Base-by-base conservation (phyloP, 2,329 filamentous ascomycete genomes). In the Fusarium domesticum region DNA sequence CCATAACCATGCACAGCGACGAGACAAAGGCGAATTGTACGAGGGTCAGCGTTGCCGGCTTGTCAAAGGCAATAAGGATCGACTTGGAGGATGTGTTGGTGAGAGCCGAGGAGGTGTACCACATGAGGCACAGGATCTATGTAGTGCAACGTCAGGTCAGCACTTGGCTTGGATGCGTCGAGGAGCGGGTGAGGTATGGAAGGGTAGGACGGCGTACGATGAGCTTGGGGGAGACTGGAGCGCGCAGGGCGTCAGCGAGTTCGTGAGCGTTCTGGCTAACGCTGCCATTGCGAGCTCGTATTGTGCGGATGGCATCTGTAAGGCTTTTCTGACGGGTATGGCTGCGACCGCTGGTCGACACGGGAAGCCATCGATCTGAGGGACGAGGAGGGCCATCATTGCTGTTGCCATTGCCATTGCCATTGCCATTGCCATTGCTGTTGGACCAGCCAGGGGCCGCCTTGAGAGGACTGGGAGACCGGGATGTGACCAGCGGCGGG, bases 61-160 rank as follows among this genome's bases (percentile, higher is more conserved):
- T 93, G 46, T 88, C 83, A 55, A 96, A 89, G 34, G 89, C 87
- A 56, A 89, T 96, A 50, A 97, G 76, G 62, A 98, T 98, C 15
- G 92, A 88, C 71, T 98, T 98, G 40, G 93, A 96, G 18, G 93
- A 97, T 2, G 93, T 96, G 66, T 97, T 98, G 50, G 93, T 96
- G 57, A 97, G 74, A 51, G 95, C 93, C 34, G 92, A 97, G 18
- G 91, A 95, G 65, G 87, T 80, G 73, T 97, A 98, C 93, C 93
- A 97, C 62, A 92, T 71, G 45, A 91, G 72, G 69, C 92, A 97
- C 37, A 96, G 83, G 39, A 79, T 70, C 92, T 96, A 68, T 56
- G 41, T 46, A 45, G 58, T 67, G 61, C 57, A 59, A 47, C 44
- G 51, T 53, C 46, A 59, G 54, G 47, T 54, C 39, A 57, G 50